Percentiles rank a stretch among this genome's conserved stretches.
Evolutionary conservation across 75 land plant species (phyloP).

Genomic region (Cryptomeria japonica): DNA sequence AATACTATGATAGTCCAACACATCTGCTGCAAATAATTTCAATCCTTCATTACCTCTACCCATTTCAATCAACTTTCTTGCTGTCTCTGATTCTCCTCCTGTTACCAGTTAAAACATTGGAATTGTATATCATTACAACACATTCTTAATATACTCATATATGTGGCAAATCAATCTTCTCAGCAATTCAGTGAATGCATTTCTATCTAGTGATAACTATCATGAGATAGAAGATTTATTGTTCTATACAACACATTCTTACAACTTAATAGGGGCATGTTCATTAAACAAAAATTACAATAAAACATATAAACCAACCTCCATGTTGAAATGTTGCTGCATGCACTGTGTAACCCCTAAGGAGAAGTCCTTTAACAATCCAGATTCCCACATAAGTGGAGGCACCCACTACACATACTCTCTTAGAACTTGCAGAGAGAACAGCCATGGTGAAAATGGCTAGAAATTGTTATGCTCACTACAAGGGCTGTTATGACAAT

Average conservation of each 20-base stretch:
- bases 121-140: no score
- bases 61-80: conserved; percentile 26
- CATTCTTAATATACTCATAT: no score
- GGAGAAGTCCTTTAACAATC: conserved; percentile 36
- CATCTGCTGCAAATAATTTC: conserved; percentile 42
- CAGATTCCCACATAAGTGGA: conserved; percentile 47
- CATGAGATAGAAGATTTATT: no score
- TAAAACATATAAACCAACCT: conserved; percentile 1
- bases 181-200: no score
- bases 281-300: no score
- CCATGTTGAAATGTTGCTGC: conserved; percentile 34
- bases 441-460: neutral
- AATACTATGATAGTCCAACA: conserved; percentile 69
- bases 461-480: neutral
- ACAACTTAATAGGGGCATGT: neutral
- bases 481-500: neutral
- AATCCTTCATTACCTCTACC: conserved; percentile 30
- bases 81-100: conserved; percentile 25
- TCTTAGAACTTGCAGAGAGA: neutral
- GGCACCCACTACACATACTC: conserved; percentile 46
- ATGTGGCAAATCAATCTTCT: no score
- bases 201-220: no score
- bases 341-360: conserved; percentile 46
- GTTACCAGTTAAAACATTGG: neutral
- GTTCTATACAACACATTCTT: neutral